Conservation (phyloP, 2,329 filamentous ascomycete species). For the Apiospora malaysiana region DNA sequence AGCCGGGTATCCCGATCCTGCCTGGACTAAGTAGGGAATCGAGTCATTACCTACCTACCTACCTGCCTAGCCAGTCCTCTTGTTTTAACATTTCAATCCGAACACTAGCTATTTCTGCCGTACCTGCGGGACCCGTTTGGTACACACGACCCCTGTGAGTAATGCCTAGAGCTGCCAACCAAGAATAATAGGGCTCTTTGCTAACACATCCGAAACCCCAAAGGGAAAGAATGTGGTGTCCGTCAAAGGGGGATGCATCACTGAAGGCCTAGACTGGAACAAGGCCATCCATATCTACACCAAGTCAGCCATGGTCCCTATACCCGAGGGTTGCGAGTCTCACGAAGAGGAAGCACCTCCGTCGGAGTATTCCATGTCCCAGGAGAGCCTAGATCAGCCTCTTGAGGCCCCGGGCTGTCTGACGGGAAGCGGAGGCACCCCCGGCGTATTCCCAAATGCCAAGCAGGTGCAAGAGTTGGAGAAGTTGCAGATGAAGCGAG, state of each 20-base stretch:
- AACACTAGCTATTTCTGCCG: conserved; percentile 66
- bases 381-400: conserved; percentile 57
- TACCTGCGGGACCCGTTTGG: conserved; percentile 67
- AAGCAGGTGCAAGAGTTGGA: conserved; percentile 6
- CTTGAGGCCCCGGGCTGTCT: conserved; percentile 35
- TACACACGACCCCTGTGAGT: conserved; percentile 65
- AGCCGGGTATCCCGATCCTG: neutral
- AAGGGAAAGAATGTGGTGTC: conserved; percentile 65
- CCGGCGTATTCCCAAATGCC: conserved; percentile 23
- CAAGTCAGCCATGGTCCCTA: conserved; percentile 69
- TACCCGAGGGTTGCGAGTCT: conserved; percentile 67
- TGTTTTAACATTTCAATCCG: neutral
- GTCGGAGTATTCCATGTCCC: conserved; percentile 49
- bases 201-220: neutral
- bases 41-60: neutral
- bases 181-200: neutral
- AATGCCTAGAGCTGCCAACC: neutral
- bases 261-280: conserved; percentile 62
- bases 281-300: conserved; percentile 72
- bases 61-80: neutral
- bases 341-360: conserved; percentile 55
- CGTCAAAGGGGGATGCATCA: conserved; percentile 71
- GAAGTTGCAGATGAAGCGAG: conserved; percentile 20
- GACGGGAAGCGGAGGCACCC: conserved; percentile 41
- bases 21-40: neutral